phyloP scores from a whole-genome alignment of 2,329 filamentous ascomycete genomes.

The Diaporthe humulicola region DNA sequence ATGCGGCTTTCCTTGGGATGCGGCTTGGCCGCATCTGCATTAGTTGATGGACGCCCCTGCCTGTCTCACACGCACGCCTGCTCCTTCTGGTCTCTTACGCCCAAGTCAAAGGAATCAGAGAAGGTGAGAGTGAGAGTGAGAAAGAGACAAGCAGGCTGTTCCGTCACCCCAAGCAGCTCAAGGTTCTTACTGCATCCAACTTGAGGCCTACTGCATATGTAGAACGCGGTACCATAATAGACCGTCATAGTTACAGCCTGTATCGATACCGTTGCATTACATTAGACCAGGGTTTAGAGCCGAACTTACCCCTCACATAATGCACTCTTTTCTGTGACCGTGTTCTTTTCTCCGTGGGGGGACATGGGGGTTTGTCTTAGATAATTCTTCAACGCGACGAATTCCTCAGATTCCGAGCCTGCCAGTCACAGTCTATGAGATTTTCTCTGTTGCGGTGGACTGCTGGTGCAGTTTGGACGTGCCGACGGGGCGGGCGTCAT shows the following conservation, averaged over 20 bases:
- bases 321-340: constrained; percentile 15
- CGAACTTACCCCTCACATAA: constrained; percentile 26
- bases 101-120: neutral
- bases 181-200: neutral
- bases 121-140: no score
- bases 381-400: constrained; percentile 6
- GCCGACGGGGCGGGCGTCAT: neutral
- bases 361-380: constrained; percentile 29
- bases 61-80: neutral
- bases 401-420: neutral
- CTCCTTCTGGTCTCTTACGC: neutral
- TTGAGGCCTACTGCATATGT: neutral
- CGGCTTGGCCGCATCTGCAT: constrained; percentile 22
- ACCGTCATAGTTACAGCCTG: neutral
- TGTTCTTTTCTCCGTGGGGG: constrained; percentile 10
- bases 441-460: neutral
- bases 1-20: constrained; percentile 7
- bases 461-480: neutral
- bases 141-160: no score
- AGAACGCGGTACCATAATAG: no score
- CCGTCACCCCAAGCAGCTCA: neutral
- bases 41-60: neutral
- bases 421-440: neutral
- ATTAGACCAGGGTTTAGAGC: constrained; percentile 22
- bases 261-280: constrained; percentile 17